Evolutionary conservation across 805 yeast genomes (phyloP), one percentile per base, ranked within the genome.

Genomic region (Candida sonorensis): DNA sequence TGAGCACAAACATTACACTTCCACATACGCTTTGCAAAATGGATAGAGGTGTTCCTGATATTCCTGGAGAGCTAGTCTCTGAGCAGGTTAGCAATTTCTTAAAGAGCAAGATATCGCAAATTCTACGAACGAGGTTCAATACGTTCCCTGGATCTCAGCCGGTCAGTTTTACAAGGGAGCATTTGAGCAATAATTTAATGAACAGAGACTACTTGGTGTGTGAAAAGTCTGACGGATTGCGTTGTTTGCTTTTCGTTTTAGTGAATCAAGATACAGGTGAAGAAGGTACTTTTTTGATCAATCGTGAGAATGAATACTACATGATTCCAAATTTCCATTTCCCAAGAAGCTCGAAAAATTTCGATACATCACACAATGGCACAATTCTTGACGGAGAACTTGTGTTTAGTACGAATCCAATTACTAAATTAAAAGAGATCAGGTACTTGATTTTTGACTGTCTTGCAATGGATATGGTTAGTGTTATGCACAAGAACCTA

Each of bases 131-230:
- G 43, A 67, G 76, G 20, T 67, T 71, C 25, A 64, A 69, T 12
- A 45, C 58, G 1, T 88, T 88, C 47, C 94, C 95, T 3, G 97
- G 98, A 1, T 79, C 96, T 2, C 98, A 94, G 58, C 99, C 99
- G 0, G 84, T 90, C 3, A 84, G 95, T 17, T 88, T 92, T 52
- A 78, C 83, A 26, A 67, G 85, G 34, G 62, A 68, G 21, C 96
- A 90, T 58, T 64, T 92, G 16, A 54, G 54, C 4, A 73, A 75
- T 29, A 73, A 77, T 21, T 61, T 92, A 29, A 53, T 69, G 51
- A 59, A 67, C 3, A 77, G 78, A 37, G 97, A 94, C 49, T 92
- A 88, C 52, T 79, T 77, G 44, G 98, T 92, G 0, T 94, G 98
- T 61, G 99, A 92, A 50, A 92, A 92, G 54, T 75, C 92, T 0